Evolutionary conservation across 805 yeast species (phyloP).

Genomic region (Metschnikowia anglica): DNA sequence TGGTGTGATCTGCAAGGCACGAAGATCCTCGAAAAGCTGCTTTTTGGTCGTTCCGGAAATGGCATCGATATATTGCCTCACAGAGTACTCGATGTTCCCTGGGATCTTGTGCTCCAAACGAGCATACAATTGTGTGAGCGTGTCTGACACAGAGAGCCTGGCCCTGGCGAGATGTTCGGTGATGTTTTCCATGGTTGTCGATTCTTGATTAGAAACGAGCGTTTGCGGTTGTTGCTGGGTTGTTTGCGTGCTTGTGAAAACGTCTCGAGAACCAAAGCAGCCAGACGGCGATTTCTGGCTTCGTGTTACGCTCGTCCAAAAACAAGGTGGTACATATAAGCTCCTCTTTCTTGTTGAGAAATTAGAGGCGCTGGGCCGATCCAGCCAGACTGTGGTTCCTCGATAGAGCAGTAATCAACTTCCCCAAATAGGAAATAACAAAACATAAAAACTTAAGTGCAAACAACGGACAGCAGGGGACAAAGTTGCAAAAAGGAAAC

Average conservation of each 20-base stretch:
- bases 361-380: too few relatives aligned
- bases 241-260: not conserved
- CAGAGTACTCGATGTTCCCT: slow-evolving; percentile 4
- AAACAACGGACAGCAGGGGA: not conserved
- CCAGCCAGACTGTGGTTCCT: too few relatives aligned
- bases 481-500: not conserved
- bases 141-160: slow-evolving; percentile 5
- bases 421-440: slow-evolving; percentile 1
- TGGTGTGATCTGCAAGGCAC: slow-evolving; percentile 31
- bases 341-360: too few relatives aligned
- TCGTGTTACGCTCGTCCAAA: too few relatives aligned
- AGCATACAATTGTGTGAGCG: slow-evolving; percentile 5
- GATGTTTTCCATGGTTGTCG: slow-evolving; percentile 8
- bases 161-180: slow-evolving; percentile 11
- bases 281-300: not conserved
- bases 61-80: slow-evolving; percentile 15
- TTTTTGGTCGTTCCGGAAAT: slow-evolving; percentile 20
- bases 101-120: slow-evolving; percentile 8
- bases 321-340: not conserved
- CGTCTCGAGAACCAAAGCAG: not conserved
- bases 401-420: too few relatives aligned
- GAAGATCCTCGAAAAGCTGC: slow-evolving; percentile 32
- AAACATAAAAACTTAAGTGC: too few relatives aligned
- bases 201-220: not conserved
- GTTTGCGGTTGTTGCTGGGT: too few relatives aligned